Base-by-base conservation (phyloP, 1,284 basidiomycete genomes). In the Coniophora puteana region DNA sequence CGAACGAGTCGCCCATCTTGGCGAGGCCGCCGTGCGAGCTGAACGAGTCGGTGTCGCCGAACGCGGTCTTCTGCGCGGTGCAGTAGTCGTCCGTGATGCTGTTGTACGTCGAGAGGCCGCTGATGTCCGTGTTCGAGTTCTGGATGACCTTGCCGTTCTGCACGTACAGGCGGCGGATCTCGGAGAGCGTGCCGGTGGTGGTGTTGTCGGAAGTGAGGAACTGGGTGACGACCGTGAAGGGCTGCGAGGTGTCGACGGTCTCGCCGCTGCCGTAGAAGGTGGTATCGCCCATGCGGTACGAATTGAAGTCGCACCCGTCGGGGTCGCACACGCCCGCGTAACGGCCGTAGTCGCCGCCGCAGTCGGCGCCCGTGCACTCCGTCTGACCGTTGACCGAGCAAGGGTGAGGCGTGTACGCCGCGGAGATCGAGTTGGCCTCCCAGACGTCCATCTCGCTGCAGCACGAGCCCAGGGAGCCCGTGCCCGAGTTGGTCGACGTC, bases 401-500 rank as follows among this genome's bases (percentile, higher is more conserved):
- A 37, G 66, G 64, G 58, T 77, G 75, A 43, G 75, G 73, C 21
- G 75, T 77, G 60, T 65, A 69, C 14, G 74, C 75, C 29, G 69
- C 54, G 27, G 73, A 61, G 46, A 67, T 61, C 36, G 60, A 65
- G 64, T 79, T 79, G 47, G 73, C 76, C 58, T 76, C 74, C 75
- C 74, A 77, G 52, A 78, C 61, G 54, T 77, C 74, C 74, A 77
- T 76, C 66, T 77, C 74, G 47, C 58, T 66, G 52, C 75, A 78
- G 66, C 75, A 78, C n/a, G 71, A 58, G 44, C 74, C 74, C 51
- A 52, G 66, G 27, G 56, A 40, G 43, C 74, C 74, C 5, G 57
- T 62, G 38, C 65, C 65, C 20, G 65, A 46, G 53, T 67, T 65
- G 45, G 57, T 48, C 31, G 53, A 37, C 18, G 53, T 52, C 26